Evolutionary conservation across 495 filamentous ascomycete genomes (phyloP).

Genomic region (Penicillium diatomitis): DNA sequence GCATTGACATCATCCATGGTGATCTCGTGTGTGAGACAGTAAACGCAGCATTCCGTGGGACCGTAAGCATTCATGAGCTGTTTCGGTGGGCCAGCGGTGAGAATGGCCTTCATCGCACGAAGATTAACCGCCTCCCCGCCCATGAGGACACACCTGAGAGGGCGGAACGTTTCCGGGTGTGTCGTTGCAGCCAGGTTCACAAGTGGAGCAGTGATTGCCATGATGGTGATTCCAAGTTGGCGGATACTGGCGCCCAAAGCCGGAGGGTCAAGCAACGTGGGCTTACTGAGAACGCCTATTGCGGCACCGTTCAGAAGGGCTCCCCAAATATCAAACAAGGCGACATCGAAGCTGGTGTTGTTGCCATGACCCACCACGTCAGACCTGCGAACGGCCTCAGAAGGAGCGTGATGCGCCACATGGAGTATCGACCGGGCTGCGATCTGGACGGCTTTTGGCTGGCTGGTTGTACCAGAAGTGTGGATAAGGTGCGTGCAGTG

Average conservation of each 20-base stretch:
- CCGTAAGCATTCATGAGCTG: slow-evolving; percentile 25
- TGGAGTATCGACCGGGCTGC: slow-evolving; percentile 10
- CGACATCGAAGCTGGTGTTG: slow-evolving; percentile 18
- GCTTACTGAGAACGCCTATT: slow-evolving; percentile 10
- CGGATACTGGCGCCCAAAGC: not conserved
- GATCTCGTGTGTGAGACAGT: slow-evolving; percentile 4
- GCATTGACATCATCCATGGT: not conserved
- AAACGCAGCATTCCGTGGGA: slow-evolving; percentile 20
- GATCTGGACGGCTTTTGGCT: slow-evolving; percentile 19
- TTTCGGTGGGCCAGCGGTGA: slow-evolving; percentile 8
- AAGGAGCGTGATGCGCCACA: slow-evolving; percentile 10
- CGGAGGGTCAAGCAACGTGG: slow-evolving; percentile 4
- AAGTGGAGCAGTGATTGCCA: slow-evolving; percentile 12
- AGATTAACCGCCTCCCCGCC: slow-evolving; percentile 15
- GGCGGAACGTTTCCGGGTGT: slow-evolving; percentile 5
- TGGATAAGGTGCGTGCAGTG: slow-evolving; percentile 17
- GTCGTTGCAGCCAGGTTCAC: slow-evolving; percentile 10
- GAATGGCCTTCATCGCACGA: slow-evolving; percentile 6
- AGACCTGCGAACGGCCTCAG: slow-evolving; percentile 2
- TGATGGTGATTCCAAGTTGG: slow-evolving; percentile 2
- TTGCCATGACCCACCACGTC: slow-evolving; percentile 15
- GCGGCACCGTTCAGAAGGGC: slow-evolving; percentile 10
- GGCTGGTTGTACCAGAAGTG: slow-evolving; percentile 15
- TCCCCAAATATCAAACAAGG: slow-evolving; percentile 20
- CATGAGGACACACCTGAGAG: slow-evolving; percentile 6